Percentiles rank a stretch among this genome's conserved stretches.
Evolutionary conservation across 2,329 filamentous ascomycete genomes (phyloP).

Genomic region (Alternaria atra): DNA sequence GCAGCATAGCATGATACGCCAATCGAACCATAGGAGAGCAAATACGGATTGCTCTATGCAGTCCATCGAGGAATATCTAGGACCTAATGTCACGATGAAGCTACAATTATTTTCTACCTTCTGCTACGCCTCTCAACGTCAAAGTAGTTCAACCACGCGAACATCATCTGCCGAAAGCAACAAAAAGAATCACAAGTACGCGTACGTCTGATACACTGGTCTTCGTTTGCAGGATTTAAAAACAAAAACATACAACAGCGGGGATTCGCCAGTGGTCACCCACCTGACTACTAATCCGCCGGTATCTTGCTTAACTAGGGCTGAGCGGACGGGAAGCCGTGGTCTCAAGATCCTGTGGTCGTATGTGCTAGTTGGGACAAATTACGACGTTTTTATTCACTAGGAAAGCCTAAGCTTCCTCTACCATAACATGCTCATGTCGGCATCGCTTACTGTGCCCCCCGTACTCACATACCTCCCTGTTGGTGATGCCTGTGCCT

Average conservation of each 20-base stretch:
- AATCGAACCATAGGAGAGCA: background rate
- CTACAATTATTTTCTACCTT: background rate
- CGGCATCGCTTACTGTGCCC: background rate
- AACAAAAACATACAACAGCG: background rate
- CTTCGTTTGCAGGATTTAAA: background rate
- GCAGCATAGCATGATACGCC: background rate
- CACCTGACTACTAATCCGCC: background rate
- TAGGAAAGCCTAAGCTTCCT: background rate
- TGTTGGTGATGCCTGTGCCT: too few relatives aligned
- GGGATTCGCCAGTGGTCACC: conserved; percentile 3
- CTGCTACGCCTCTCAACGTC: background rate
- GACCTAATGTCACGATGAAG: background rate
- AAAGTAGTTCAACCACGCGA: background rate
- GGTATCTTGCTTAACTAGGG: conserved; percentile 2
- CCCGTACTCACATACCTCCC: too few relatives aligned
- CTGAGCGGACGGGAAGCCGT: conserved; percentile 1
- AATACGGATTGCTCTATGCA: background rate
- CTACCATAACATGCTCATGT: background rate
- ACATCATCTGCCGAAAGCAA: background rate
- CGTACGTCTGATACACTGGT: background rate
- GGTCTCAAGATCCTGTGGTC: conserved; percentile 1
- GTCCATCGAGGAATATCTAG: background rate
- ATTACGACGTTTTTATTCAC: background rate
- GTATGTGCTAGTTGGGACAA: background rate
- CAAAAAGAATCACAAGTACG: background rate